Conservation (phyloP, 306 rosid genomes). For the Mimosa bimucronata region DNA sequence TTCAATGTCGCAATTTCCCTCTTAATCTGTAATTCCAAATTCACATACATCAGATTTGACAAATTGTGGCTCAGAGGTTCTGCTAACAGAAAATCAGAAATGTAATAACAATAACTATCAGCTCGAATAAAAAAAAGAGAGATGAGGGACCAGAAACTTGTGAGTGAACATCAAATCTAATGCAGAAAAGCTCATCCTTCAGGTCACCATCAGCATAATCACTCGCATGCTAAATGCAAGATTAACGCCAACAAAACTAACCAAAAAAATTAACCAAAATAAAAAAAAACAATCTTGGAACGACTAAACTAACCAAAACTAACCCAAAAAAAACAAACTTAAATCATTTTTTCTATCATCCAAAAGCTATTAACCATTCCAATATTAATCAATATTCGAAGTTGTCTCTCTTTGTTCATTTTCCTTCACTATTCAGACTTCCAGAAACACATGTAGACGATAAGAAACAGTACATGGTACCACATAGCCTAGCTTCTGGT, state of each 20-base stretch:
- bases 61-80: not conserved
- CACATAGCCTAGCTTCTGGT: not conserved
- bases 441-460: too few relatives aligned
- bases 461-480: not conserved
- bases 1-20: slow-evolving; percentile 82
- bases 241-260: too few relatives aligned
- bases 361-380: too few relatives aligned
- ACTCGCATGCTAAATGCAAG: slow-evolving; percentile 94
- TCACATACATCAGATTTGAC: not conserved
- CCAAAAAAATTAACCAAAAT: too few relatives aligned
- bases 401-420: too few relatives aligned
- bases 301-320: too few relatives aligned
- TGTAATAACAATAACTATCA: not conserved
- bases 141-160: not conserved
- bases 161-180: slow-evolving; percentile 57
- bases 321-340: too few relatives aligned
- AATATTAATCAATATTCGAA: too few relatives aligned
- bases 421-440: too few relatives aligned
- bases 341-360: too few relatives aligned
- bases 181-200: slow-evolving; percentile 95
- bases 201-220: slow-evolving; percentile 96
- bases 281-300: not conserved
- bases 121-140: not conserved
- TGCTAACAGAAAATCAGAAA: not conserved
- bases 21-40: slow-evolving; percentile 76